Percentiles rank a stretch among this genome's conserved stretches.
Conservation (phyloP, 1,284 basidiomycete genomes). For the Ustilago loliicola region DNA sequence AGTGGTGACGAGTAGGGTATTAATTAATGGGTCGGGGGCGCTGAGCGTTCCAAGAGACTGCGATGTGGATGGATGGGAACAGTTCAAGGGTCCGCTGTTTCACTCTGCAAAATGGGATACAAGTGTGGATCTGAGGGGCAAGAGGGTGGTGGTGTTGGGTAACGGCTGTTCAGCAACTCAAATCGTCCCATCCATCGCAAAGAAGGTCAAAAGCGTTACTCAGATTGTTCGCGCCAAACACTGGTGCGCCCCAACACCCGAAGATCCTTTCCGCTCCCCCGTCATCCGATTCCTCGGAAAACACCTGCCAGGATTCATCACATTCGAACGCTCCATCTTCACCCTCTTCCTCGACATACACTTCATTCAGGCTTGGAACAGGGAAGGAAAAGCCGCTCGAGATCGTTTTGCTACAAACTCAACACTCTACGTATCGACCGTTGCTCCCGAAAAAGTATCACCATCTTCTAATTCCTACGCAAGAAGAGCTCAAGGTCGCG, state of each 20-base stretch:
- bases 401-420: slow-evolving; percentile 33
- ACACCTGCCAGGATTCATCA: slow-evolving; percentile 33
- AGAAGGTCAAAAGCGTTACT: slow-evolving; percentile 34
- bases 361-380: slow-evolving; percentile 32
- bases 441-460: slow-evolving; percentile 58
- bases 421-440: slow-evolving; percentile 42
- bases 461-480: slow-evolving; percentile 52
- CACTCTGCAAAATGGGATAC: slow-evolving; percentile 68
- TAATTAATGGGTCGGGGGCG: slow-evolving; percentile 47
- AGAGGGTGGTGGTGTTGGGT: slow-evolving; percentile 65
- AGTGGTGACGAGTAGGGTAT: slow-evolving; percentile 25
- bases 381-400: slow-evolving; percentile 32
- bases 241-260: slow-evolving; percentile 48
- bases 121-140: slow-evolving; percentile 54
- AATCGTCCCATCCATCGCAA: slow-evolving; percentile 42
- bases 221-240: slow-evolving; percentile 56
- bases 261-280: slow-evolving; percentile 28
- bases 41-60: slow-evolving; percentile 47
- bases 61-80: slow-evolving; percentile 40
- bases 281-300: slow-evolving; percentile 20
- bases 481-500: slow-evolving; percentile 45
- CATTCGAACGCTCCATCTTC: slow-evolving; percentile 32
- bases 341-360: slow-evolving; percentile 43
- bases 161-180: slow-evolving; percentile 67
- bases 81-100: slow-evolving; percentile 60